Base-by-base conservation (phyloP, 2,329 filamentous ascomycete genomes). In the Nigrograna mackinnonii region DNA sequence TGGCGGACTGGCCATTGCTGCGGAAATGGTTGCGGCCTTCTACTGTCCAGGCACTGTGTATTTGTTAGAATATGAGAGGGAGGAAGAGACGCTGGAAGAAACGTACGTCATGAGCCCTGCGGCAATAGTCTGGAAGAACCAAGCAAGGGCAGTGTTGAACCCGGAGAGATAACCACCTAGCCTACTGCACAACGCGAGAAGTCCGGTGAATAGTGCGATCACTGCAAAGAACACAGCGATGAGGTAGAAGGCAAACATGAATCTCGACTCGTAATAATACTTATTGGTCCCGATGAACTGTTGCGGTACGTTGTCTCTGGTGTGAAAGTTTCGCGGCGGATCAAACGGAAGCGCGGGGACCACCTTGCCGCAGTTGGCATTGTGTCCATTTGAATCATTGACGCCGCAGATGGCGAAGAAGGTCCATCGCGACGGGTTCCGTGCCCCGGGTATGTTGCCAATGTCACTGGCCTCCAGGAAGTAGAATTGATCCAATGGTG, bases 191-290 rank as follows among this genome's bases (percentile, higher is more conserved):
- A 86, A 83, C 13, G 87, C 85, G 13, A 91, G 69, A 48, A 90
- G 76, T 50, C 84, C 81, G 9, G 78, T 71, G 68, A 90, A 79
- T 63, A 91, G 83, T 48, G 86, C 82, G 19, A 83, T 42, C 35
- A 81, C 77, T 49, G 82, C 81, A 67, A 95, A 94, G 76, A 96
- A 84, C 26, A 96, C 80, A 14, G 84, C 83, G 53, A 97, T 85
- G 43, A 97, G 75, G 74, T 88, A 88, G 70, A 96, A 94, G 26
- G 91, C 89, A 81, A 92, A 97, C 68, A 89, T 87, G 75, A 96
- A 96, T 30, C 92, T 83, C 74, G 90, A 95, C 64, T 94, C 79
- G 71, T 91, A 89, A 74, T 80, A 97, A 76, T 85, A 95, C 49
- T 76, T 81, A 54, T 83, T 76, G 7, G 73, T 71, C 76, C 76